Conservation (phyloP, 768 basidiomycete genomes). For the Mycena chlorophos region DNA sequence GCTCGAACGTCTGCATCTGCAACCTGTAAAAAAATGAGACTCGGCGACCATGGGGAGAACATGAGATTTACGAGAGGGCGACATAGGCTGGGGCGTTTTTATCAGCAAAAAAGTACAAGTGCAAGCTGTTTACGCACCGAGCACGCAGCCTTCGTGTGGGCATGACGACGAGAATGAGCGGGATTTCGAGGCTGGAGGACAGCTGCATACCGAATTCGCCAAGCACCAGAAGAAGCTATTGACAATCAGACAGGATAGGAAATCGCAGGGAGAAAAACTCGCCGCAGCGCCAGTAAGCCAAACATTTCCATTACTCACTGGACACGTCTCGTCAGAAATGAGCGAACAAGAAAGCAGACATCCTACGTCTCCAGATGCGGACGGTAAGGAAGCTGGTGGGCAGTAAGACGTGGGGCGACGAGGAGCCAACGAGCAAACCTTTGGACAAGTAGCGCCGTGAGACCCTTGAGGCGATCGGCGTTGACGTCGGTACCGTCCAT, state of each 20-base stretch:
- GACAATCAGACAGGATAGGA: not conserved
- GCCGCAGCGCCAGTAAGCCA: slow-evolving; percentile 37
- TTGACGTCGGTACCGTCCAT: slow-evolving; percentile 1
- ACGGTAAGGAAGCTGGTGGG: slow-evolving; percentile 41
- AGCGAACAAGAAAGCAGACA: not conserved
- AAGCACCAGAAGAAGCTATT: slow-evolving; percentile 34
- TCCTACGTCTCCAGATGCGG: slow-evolving; percentile 47
- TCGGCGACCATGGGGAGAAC: not conserved
- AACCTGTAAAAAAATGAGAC: slow-evolving; percentile 24
- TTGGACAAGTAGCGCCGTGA: slow-evolving; percentile 53
- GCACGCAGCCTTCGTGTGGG: slow-evolving; percentile 20
- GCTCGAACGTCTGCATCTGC: slow-evolving; percentile 32
- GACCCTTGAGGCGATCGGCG: slow-evolving; percentile 29
- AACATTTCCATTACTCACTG: slow-evolving; percentile 47
- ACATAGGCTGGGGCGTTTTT: slow-evolving; percentile 33
- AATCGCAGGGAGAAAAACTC: slow-evolving; percentile 17
- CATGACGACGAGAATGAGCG: slow-evolving; percentile 11
- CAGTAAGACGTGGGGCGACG: slow-evolving; percentile 10
- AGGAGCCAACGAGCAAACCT: slow-evolving; percentile 28
- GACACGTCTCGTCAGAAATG: slow-evolving; percentile 5
- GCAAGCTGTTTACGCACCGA: slow-evolving; percentile 21
- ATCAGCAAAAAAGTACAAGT: slow-evolving; percentile 4
- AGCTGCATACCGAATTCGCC: slow-evolving; percentile 40
- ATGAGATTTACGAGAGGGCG: slow-evolving; percentile 31
- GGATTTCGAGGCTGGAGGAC: not conserved